Conservation (phyloP, 345 rosid species). For the Streptanthus diversifolius region DNA sequence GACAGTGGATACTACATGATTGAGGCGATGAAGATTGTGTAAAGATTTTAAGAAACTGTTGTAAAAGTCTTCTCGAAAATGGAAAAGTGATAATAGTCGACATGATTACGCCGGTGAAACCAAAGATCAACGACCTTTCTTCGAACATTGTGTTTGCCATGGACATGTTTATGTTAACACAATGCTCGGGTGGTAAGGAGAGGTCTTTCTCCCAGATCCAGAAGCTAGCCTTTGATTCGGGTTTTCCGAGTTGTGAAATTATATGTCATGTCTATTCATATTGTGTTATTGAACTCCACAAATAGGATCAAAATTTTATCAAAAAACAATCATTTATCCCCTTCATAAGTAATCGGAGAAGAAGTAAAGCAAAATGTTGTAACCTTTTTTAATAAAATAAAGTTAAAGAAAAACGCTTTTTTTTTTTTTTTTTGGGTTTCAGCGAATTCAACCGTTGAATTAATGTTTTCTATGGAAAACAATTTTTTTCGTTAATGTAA, state of each 20-base stretch:
- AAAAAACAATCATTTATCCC: not conserved
- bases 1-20: constrained; percentile 17
- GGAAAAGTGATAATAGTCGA: not conserved
- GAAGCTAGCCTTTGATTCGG: not conserved
- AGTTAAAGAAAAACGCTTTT: too few relatives aligned
- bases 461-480: too few relatives aligned
- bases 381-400: too few relatives aligned
- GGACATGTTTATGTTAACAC: constrained; percentile 21
- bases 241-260: constrained; percentile 4
- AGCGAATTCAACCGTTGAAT: too few relatives aligned
- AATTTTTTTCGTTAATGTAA: too few relatives aligned
- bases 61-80: not conserved
- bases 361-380: too few relatives aligned
- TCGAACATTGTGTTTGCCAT: not conserved
- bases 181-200: constrained; percentile 20
- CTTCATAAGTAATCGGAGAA: too few relatives aligned
- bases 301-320: not conserved
- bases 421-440: too few relatives aligned
- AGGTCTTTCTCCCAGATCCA: not conserved
- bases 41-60: constrained; percentile 16
- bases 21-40: constrained; percentile 19
- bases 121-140: not conserved
- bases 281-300: constrained; percentile 14
- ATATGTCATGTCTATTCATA: constrained; percentile 1
- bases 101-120: not conserved